These are phyloP conservation scores for Colletotrichum caudatum DNA, from an alignment of 2,329 filamentous ascomycete species.

Conservation along the genomic window DNA sequence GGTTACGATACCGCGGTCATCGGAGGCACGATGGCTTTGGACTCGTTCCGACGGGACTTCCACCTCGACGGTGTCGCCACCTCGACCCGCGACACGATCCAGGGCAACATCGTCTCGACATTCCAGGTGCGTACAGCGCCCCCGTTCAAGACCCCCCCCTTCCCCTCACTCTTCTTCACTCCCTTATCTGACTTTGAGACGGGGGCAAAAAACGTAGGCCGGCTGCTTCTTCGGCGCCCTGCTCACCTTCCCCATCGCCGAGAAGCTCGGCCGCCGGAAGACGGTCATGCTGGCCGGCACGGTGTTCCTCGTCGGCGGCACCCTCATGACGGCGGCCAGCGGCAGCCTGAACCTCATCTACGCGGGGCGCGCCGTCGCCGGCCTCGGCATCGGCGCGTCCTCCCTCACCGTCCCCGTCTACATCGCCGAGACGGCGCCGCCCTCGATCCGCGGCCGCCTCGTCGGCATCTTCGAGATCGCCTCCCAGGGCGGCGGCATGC, in stretches of 20 bases:
- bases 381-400: conserved; percentile 64
- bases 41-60: conserved; percentile 54
- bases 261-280: conserved; percentile 60
- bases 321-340: conserved; percentile 50
- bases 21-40: conserved; percentile 54
- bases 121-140: conserved; percentile 29
- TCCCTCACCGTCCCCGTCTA: conserved; percentile 61
- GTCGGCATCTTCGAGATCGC: conserved; percentile 65
- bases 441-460: conserved; percentile 63
- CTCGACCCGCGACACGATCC: conserved; percentile 49
- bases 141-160: too few species aligned
- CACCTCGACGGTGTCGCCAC: conserved; percentile 46
- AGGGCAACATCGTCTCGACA: conserved; percentile 49
- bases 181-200: background rate
- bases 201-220: conserved; percentile 53
- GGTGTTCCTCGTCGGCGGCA: conserved; percentile 55
- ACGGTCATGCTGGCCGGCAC: conserved; percentile 58
- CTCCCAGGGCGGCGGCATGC: conserved; percentile 59
- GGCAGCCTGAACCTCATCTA: conserved; percentile 56
- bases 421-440: conserved; percentile 58
- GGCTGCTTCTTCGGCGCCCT: conserved; percentile 57
- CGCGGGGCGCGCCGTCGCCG: conserved; percentile 63
- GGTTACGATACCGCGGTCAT: conserved; percentile 56
- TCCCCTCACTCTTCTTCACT: too few species aligned
- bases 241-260: conserved; percentile 59